phyloP scores from a whole-genome alignment of 345 rosid species.

The Gossypium sturtianum region DNA sequence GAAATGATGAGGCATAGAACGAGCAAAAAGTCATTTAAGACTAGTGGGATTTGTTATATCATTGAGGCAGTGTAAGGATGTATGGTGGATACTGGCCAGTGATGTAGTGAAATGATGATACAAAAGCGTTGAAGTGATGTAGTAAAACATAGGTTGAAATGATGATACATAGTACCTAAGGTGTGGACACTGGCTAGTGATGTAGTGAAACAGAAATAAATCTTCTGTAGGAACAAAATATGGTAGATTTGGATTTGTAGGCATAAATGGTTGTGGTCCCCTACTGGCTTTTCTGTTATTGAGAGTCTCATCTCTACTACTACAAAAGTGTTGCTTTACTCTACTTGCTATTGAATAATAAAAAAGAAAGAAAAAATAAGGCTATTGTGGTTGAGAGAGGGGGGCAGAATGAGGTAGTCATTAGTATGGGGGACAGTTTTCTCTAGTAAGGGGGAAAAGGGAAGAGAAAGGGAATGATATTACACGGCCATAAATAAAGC shows the following conservation, averaged over 20 bases:
- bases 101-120: no score
- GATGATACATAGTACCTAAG: no score
- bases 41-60: slow-evolving; percentile 16
- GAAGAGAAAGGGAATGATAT: neutral
- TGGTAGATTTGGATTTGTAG: neutral
- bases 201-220: no score
- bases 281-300: neutral
- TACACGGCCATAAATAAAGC: neutral
- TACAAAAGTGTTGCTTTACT: neutral
- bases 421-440: neutral
- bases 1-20: neutral
- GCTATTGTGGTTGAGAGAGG: neutral
- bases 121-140: no score
- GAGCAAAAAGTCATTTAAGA: neutral
- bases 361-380: neutral
- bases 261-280: slow-evolving; percentile 21
- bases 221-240: neutral
- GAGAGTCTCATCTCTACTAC: neutral
- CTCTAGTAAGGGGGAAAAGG: neutral
- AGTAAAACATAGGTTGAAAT: no score
- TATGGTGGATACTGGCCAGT: neutral
- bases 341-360: neutral
- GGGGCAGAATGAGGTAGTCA: neutral
- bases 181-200: no score
- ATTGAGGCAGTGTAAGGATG: neutral